These are phyloP conservation scores for Stemphylium vesicarium DNA, from an alignment of 2,329 filamentous ascomycete species.

Conservation along the genomic window DNA sequence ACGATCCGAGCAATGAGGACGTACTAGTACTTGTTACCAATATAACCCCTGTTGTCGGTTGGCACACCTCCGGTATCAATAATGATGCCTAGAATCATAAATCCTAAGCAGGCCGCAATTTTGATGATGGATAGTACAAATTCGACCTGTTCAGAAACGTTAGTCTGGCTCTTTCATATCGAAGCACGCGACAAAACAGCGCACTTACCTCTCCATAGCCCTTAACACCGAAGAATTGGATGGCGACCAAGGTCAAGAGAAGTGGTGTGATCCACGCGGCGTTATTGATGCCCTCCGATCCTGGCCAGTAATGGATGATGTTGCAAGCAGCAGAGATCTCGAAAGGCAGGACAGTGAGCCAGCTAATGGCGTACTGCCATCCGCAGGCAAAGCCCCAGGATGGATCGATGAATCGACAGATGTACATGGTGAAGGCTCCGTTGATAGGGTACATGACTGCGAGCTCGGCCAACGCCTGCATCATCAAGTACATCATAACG, in stretches of 20 bases:
- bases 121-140: slow-evolving; percentile 65
- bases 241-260: slow-evolving; percentile 29
- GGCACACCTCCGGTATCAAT: slow-evolving; percentile 67
- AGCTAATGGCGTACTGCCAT: slow-evolving; percentile 45
- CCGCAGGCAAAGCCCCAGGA: slow-evolving; percentile 48
- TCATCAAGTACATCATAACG: slow-evolving; percentile 29
- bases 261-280: slow-evolving; percentile 43
- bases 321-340: slow-evolving; percentile 45
- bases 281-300: slow-evolving; percentile 4
- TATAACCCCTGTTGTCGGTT: slow-evolving; percentile 60
- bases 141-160: slow-evolving; percentile 47
- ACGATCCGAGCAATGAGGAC: slow-evolving; percentile 4
- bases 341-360: slow-evolving; percentile 42
- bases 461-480: slow-evolving; percentile 52
- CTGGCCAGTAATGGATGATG: slow-evolving; percentile 40
- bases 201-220: slow-evolving; percentile 48
- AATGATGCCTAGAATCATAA: slow-evolving; percentile 69
- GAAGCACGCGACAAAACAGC: not conserved
- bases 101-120: slow-evolving; percentile 64
- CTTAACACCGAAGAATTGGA: slow-evolving; percentile 44
- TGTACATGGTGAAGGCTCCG: slow-evolving; percentile 51
- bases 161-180: not conserved
- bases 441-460: slow-evolving; percentile 51
- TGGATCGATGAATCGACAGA: slow-evolving; percentile 51
- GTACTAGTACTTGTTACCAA: slow-evolving; percentile 66